A percentile compares a stretch with the other conserved stretches of the same genome.
phyloP scores from a whole-genome alignment of 2,329 filamentous ascomycete species.

The Cercospora sp. region DNA sequence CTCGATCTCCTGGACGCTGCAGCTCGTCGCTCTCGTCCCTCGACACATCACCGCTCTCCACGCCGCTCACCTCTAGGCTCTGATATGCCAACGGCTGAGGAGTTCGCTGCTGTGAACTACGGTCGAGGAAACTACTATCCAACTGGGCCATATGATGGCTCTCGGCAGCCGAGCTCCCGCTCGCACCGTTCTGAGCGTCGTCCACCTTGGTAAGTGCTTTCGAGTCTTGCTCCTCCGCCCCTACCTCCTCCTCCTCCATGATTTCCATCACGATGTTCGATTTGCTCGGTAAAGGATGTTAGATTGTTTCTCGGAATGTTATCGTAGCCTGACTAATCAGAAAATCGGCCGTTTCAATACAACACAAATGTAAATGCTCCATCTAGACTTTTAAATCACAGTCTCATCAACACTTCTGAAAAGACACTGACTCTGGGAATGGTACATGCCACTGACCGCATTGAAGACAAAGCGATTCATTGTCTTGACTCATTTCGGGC shows the following conservation, averaged over 20 bases:
- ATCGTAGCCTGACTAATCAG: neutral
- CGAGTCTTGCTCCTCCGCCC: neutral
- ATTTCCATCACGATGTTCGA: neutral
- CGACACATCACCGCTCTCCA: neutral
- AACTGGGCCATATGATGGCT: neutral
- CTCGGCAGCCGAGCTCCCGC: neutral
- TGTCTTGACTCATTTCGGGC: neutral
- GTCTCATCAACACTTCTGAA: neutral
- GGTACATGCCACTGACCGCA: neutral
- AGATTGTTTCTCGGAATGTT: neutral
- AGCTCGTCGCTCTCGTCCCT: neutral
- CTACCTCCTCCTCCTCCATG: neutral
- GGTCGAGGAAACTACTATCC: neutral
- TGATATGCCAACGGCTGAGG: neutral
- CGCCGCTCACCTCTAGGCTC: neutral
- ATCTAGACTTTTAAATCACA: neutral
- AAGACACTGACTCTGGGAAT: neutral
- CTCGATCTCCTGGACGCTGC: constrained; percentile 4
- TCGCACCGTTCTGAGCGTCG: neutral
- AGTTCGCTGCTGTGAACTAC: neutral
- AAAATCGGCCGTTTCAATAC: neutral
- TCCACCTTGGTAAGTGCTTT: constrained; percentile 3
- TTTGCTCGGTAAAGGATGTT: neutral
- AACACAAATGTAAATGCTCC: neutral
- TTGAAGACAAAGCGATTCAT: neutral